Evolutionary conservation across 306 rosid species (phyloP), one percentile per base, ranked within the genome.

Genomic region (Lagenaria siceraria): DNA sequence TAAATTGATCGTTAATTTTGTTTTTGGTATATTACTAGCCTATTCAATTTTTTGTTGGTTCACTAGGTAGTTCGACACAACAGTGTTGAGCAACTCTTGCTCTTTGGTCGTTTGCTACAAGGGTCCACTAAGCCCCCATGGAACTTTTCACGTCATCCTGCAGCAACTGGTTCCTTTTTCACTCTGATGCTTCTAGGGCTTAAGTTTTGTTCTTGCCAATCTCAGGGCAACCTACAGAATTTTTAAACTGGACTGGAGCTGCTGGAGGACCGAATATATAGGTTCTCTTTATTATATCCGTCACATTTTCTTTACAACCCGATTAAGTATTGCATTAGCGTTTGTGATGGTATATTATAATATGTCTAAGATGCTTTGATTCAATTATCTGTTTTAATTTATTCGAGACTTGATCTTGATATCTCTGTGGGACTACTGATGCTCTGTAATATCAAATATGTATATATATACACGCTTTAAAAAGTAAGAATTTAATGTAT

Each of bases 161-260:
- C 97, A 33, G 99, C 99, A 36, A 85, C 93, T 62, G 99, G 99
- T 78, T 88, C 97, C 68, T 92, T 95, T 82, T 95, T 95, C 82
- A 95, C 97, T 76, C 84, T 95, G 56, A 90, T 95, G 97, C 97
- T 90, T 86, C 96, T 95, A 65, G 99, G 99, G 75, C 97, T 95
- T 72, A 92, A 95, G 87, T 95, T 88, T 83, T 95, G 97, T 87
- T 90, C 97, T 54, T 92, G 96, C 89, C 96, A 89, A 88, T 90
- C 83, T 76, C 99, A 95, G 80, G 90, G 96, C 10, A 89, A 92
- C 86, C 84, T 95, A 77, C 91, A 89, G 81, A 92, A 89, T 61
- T 95, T 95, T 80, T 90, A 85, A 83, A 76, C 87, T 18, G 99
- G 99, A 78, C 92, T 92, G 85, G 97, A 92, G 85, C 88, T 95